Evolutionary conservation across 768 basidiomycete genomes (phyloP).

Genomic region (Mycena chlorophos): DNA sequence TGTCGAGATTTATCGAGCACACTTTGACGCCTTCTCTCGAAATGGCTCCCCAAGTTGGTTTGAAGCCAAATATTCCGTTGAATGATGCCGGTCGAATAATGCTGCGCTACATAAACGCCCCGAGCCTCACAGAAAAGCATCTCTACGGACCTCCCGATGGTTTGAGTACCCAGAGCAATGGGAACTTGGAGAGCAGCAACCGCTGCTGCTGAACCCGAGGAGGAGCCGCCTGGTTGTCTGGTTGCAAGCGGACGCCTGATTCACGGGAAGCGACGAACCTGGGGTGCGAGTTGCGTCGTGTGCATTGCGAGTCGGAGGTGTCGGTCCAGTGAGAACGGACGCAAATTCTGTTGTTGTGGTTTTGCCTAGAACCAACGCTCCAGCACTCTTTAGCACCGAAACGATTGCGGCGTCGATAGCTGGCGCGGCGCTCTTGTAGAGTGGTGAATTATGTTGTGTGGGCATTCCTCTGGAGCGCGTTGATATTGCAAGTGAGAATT

Average conservation of each 20-base stretch:
- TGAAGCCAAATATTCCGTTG: constrained; percentile 19
- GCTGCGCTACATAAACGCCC: no score
- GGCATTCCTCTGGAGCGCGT: no score
- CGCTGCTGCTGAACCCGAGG: constrained; percentile 23
- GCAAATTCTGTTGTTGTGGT: constrained; percentile 23
- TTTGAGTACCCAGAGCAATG: constrained; percentile 22
- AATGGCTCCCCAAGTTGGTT: constrained; percentile 23
- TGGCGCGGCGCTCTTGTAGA: constrained; percentile 14
- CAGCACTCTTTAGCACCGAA: constrained; percentile 17
- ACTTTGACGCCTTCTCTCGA: constrained; percentile 20
- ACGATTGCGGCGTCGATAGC: constrained; percentile 16
- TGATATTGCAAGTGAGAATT: no score
- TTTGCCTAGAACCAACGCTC: constrained; percentile 22
- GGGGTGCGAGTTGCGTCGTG: constrained; percentile 14
- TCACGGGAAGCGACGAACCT: no score
- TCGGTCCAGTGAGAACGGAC: constrained; percentile 13
- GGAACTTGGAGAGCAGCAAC: constrained; percentile 22
- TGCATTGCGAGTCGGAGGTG: constrained; percentile 19
- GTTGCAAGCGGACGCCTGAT: no score
- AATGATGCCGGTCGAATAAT: constrained; percentile 23
- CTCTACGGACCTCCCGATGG: no score
- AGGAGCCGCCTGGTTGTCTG: constrained; percentile 25
- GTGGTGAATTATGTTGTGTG: constrained; percentile 21
- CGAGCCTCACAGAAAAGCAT: no score
- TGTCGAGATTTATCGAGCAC: constrained; percentile 21